Base-by-base conservation (phyloP, 371 early-diverging fungal genomes). In the Lichtheimia ornata region DNA sequence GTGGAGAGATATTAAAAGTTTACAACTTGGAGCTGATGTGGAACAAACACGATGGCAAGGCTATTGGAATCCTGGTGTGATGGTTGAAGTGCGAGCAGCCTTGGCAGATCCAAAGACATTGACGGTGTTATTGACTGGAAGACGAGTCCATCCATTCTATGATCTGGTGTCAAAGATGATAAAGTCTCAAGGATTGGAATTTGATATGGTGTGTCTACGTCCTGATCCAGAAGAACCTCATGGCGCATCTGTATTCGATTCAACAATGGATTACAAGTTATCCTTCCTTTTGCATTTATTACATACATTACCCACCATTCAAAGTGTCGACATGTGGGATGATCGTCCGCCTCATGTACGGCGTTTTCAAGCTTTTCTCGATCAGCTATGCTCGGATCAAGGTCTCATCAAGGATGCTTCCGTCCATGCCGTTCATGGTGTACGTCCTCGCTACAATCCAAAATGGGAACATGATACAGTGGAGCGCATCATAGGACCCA, bases 1-100 rank as follows among this genome's bases (percentile, higher is more conserved):
- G 93, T 93, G 90, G 81, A 68, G 83, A 17, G 93, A 91, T 63
- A 65, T 74, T 11, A 70, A 72, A 5, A 74, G 75, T 63, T 63
- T 80, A 13, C 63, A 73, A 20, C 14, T 74, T 3, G 71, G 71
- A 11, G 59, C 62, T 2, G 50, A 72, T 15, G 44, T 72, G 7
- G 28, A 70, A 41, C 43, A 57, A 9, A 59, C 60, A 11, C 70
- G 66, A 0, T 80, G 77, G 77, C 24, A 68, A 14, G 68, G 71
- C 0, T 80, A 53, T 35, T 80, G 80, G 80, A 80, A 76, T 53
- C 74, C 77, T 56, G 47, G 61, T 2, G 60, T 74, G 11, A 71
- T 80, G 2, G 24, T 30, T 18, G 25, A 64, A 51, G 73, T 66
- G 15, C 67, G 62, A 25, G 18, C 30, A 3, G 79, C 79, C 22